Percentiles rank a stretch among this genome's conserved stretches.
Conservation (phyloP, 129 eudicot genomes). For the Flaveria linearis region DNA sequence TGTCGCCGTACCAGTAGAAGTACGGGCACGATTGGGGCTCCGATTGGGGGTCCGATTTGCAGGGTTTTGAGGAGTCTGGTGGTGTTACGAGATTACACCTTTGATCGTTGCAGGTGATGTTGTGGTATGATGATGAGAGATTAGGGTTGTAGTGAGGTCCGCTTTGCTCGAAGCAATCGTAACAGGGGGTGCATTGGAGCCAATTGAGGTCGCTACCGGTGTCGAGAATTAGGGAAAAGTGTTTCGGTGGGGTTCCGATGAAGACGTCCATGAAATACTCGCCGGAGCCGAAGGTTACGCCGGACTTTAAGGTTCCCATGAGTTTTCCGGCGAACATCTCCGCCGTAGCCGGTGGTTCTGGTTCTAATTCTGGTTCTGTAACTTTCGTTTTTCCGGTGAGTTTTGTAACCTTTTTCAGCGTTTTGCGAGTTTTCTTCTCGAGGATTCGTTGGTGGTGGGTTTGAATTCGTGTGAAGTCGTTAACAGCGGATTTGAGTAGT, state of each 20-base stretch:
- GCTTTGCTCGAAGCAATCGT: constrained; percentile 84
- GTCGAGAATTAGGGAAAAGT: constrained; percentile 74
- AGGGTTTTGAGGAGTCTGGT: constrained; percentile 64
- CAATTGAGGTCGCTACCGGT: constrained; percentile 97
- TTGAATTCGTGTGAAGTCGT: constrained; percentile 65
- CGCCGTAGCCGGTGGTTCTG: constrained; percentile 27
- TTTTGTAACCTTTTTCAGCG: constrained; percentile 36
- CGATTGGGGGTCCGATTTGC: constrained; percentile 32
- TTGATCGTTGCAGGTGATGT: constrained; percentile 65
- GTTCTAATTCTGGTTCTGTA: not conserved
- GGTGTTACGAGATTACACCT: constrained; percentile 68
- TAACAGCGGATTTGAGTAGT: constrained; percentile 48
- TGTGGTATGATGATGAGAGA: constrained; percentile 52
- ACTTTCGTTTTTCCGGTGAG: not conserved
- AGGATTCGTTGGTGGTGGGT: constrained; percentile 58
- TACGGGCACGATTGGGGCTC: constrained; percentile 78
- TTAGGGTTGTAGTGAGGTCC: constrained; percentile 76
- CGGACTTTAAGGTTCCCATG: constrained; percentile 83
- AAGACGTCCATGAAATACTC: constrained; percentile 98
- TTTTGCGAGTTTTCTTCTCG: constrained; percentile 67
- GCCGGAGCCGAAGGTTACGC: constrained; percentile 91
- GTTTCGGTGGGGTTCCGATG: constrained; percentile 91
- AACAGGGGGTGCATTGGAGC: constrained; percentile 83
- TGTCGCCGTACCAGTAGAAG: constrained; percentile 95
- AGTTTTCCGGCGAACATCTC: constrained; percentile 50